phyloP scores from a whole-genome alignment of 352 stramenopile genomes.

The Phytophthora pini region DNA sequence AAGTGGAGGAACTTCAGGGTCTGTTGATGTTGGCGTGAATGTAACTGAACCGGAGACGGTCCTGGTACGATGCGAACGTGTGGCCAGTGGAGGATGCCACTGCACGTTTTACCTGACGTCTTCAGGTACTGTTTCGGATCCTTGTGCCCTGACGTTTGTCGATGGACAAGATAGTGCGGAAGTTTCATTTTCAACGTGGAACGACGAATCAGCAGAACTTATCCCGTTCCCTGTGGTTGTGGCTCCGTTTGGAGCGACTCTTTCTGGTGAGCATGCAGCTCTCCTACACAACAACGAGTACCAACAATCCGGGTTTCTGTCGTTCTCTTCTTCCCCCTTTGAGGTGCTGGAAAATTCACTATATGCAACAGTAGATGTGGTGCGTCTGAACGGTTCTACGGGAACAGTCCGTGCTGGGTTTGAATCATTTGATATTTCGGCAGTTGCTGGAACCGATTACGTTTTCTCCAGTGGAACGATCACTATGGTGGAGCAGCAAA shows the following conservation, averaged over 20 bases:
- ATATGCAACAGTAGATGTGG: conserved; percentile 50
- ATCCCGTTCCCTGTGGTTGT: conserved; percentile 23
- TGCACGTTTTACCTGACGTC: conserved; percentile 44
- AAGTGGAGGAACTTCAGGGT: conserved; percentile 41
- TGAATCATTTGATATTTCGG: conserved; percentile 59
- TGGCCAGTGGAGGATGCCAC: conserved; percentile 24
- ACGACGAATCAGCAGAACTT: conserved; percentile 42
- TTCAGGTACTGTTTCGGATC: conserved; percentile 13
- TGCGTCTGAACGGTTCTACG: conserved; percentile 57
- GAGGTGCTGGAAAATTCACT: conserved; percentile 43
- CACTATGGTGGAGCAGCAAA: conserved; percentile 46
- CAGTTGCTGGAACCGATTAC: conserved; percentile 42
- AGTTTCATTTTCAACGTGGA: conserved; percentile 44
- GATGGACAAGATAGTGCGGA: conserved; percentile 51
- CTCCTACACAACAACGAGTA: conserved; percentile 39
- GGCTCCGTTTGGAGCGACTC: conserved; percentile 20
- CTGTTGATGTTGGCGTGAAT: conserved; percentile 34
- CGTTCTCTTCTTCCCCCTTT: conserved; percentile 36
- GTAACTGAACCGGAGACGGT: conserved; percentile 41
- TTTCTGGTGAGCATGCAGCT: conserved; percentile 32
- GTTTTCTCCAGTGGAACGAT: conserved; percentile 34
- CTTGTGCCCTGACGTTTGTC: conserved; percentile 41
- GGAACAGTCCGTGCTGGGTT: conserved; percentile 44
- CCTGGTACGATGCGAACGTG: conserved; percentile 40
- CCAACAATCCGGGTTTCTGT: conserved; percentile 35